These are phyloP conservation scores for Mallotus nudiflorus DNA, from an alignment of 345 rosid genomes.

Conservation along the genomic window DNA sequence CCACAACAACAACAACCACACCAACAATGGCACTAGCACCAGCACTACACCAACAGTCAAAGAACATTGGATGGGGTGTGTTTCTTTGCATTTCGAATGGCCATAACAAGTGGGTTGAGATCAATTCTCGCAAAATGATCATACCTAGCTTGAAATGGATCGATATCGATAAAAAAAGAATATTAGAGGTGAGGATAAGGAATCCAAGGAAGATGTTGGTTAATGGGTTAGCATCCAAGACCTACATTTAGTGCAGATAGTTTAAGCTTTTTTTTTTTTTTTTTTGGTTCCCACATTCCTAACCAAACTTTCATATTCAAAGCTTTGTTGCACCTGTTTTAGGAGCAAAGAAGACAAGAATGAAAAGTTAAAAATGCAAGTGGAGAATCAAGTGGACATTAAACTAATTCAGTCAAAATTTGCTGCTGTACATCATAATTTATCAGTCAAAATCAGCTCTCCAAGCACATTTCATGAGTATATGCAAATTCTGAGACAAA, in stretches of 20 bases:
- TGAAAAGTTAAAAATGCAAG: not conserved
- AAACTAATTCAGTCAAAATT: constrained; percentile 8
- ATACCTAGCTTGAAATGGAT: not conserved
- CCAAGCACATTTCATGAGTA: not conserved
- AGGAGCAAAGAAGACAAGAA: not conserved
- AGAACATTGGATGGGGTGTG: not conserved
- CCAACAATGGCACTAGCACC: too few relatives aligned
- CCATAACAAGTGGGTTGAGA: not conserved
- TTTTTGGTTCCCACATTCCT: not conserved
- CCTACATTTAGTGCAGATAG: too few relatives aligned
- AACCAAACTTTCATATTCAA: constrained; percentile 2
- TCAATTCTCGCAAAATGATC: not conserved
- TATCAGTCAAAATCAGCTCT: not conserved
- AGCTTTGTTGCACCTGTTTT: not conserved
- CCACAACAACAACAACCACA: not conserved
- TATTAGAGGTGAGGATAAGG: not conserved
- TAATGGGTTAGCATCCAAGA: not conserved
- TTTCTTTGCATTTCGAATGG: not conserved
- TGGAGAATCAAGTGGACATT: not conserved
- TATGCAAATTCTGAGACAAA: not conserved
- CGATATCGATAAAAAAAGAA: not conserved
- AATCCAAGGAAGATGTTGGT: constrained; percentile 2
- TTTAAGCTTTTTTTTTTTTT: too few relatives aligned
- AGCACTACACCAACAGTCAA: not conserved
- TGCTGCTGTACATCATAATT: not conserved